Evolutionary conservation across 495 filamentous ascomycete species (phyloP).

Genomic region (Thermothielavioides terrestris): DNA sequence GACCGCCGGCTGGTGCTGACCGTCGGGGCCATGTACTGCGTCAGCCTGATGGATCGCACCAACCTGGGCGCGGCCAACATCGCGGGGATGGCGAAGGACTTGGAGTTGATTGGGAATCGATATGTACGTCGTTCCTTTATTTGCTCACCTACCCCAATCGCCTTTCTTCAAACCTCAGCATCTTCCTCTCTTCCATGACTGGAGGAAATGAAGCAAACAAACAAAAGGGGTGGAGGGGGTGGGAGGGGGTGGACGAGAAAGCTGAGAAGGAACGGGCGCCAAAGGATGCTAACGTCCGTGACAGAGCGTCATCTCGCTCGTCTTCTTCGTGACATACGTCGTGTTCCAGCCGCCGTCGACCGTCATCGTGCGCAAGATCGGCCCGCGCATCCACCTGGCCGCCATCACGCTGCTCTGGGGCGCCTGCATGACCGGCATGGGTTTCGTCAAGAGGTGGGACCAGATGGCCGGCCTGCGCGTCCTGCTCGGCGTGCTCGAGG

Average conservation of each 20-base stretch:
- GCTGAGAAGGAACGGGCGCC: no score
- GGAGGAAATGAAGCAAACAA: neutral
- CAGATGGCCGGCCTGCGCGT: slow-evolving; percentile 47
- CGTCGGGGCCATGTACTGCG: slow-evolving; percentile 56
- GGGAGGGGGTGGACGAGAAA: neutral
- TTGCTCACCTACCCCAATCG: no score
- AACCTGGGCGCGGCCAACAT: slow-evolving; percentile 57
- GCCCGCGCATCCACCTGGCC: slow-evolving; percentile 48
- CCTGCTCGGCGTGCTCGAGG: slow-evolving; percentile 55
- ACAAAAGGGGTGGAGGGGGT: neutral
- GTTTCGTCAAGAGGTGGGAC: slow-evolving; percentile 46
- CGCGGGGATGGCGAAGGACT: slow-evolving; percentile 51
- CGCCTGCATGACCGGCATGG: slow-evolving; percentile 51
- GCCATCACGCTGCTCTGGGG: slow-evolving; percentile 47
- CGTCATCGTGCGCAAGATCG: slow-evolving; percentile 50
- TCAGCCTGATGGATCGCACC: slow-evolving; percentile 60
- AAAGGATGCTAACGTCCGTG: neutral
- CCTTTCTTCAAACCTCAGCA: neutral
- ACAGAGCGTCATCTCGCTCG: slow-evolving; percentile 49
- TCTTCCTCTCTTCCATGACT: neutral
- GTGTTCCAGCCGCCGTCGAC: slow-evolving; percentile 54
- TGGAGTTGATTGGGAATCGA: slow-evolving; percentile 35
- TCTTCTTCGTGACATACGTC: slow-evolving; percentile 61
- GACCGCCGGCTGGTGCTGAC: slow-evolving; percentile 57
- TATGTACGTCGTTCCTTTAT: slow-evolving; percentile 22